Base-by-base conservation (phyloP, 2,329 filamentous ascomycete genomes). In the Ophiostoma triangulosporum region DNA sequence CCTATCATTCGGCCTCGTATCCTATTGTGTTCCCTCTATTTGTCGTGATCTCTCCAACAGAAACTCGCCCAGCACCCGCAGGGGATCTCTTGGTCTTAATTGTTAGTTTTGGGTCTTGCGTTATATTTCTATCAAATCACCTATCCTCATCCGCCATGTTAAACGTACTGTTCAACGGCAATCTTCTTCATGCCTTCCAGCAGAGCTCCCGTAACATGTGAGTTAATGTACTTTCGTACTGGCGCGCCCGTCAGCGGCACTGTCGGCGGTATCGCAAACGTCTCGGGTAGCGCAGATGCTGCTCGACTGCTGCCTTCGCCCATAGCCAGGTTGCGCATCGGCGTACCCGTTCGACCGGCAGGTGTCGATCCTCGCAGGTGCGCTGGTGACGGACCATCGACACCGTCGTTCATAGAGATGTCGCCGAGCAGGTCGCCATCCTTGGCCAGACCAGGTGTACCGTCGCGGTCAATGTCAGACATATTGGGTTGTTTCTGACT, bases 151-250 rank as follows among this genome's bases (percentile, higher is more conserved):
- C 20, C n/a, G n/a, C n/a, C n/a, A n/a, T n/a, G n/a, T n/a, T n/a
- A 11, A 43, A 75, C 83, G 63, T 68, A 88, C 84, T 84, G 78
- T 40, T 88, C 81, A 60, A 78, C 81, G 4, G 82, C 83, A 56
- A 89, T 64, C 53, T 75, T 67, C 69, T 88, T 88, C 82, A 89
- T 85, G 24, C 84, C 85, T 61, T 88, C 84, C 36, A 88, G 68
- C 55, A 89, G 62, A 26, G 77, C 75, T 1, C 78, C 78, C 0
- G 83, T 85, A 38, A 89, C 76, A 61, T 81, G 86, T 49, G 75
- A 73, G 62, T 88, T 88, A 60, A 89, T 67, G 64, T 88, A 89
- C 61, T 79, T 76, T 45, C 85, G 76, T 5, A 80, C 80, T 1
- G 82, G 80, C 22, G 84, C 84, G 48, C 84, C 84, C 62, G 87